Evolutionary conservation across 768 basidiomycete species (phyloP), one percentile per base, ranked within the genome.

Genomic region (Dentipellis fragilis): DNA sequence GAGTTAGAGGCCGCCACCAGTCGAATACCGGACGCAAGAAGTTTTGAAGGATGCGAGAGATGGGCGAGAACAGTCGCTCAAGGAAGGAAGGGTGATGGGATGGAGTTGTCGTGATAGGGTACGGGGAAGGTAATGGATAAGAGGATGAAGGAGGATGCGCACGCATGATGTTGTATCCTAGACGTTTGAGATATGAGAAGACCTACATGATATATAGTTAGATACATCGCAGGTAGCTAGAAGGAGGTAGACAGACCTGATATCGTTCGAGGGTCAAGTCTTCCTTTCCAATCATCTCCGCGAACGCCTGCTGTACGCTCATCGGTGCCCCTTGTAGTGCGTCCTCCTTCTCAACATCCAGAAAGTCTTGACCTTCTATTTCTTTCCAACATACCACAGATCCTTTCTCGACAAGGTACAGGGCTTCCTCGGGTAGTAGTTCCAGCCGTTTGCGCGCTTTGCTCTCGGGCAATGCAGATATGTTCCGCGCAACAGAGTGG

Each of bases 321-420:
- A 97, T 94, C 0, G 92, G 90, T 0, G 75, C 72, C 4, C 88
- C 90, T 12, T 70, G 64, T 48, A 69, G 67, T 14, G 71, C 64
- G 10, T 55, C 62, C 60, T 66, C 70, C 45, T 59, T 70, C 10
- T 81, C 67, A 9, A 72, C 70, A 71, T 60, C 73, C 67, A 54
- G 67, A 53, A 55, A 19, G 8, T 51, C 39, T 29, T 55, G 17
- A 21, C 59, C 45, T 29, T 71, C 68, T 11, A 64, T 65, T 0
- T 80, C 73, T 64, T 83, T 86, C 80, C 86, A 93, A 64, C 93
- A 93, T 59, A 89, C 87, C 59, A 97, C 71, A 2, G 87, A 78
- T 0, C 96, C 95, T 45, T 94, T 75, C 69, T 98, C 96, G 47
- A 95, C 78, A 35, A 98, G 80, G 73, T 97, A 98, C 16, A 99